A percentile compares a stretch with the other conserved stretches of the same genome.
phyloP scores from a whole-genome alignment of 768 basidiomycete genomes.

The Lentinula lateritia region DNA sequence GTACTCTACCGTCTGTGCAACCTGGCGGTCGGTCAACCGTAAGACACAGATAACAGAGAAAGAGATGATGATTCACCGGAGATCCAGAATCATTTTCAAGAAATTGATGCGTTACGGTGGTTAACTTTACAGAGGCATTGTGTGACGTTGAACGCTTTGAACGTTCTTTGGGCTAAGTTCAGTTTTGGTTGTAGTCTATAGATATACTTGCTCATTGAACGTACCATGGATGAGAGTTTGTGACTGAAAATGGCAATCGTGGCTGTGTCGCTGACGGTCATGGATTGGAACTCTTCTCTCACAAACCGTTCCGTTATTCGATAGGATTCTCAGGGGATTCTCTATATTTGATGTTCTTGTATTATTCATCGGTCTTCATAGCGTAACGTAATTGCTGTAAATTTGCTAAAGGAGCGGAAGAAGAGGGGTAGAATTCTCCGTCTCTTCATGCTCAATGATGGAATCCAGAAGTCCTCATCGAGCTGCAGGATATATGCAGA shows the following conservation, averaged over 20 bases:
- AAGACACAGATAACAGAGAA: slow-evolving; percentile 30
- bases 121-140: slow-evolving; percentile 43
- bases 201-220: neutral
- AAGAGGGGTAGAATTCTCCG: too few species aligned
- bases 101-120: slow-evolving; percentile 34
- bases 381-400: too few species aligned
- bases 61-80: slow-evolving; percentile 4
- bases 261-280: too few species aligned
- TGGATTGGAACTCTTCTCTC: too few species aligned
- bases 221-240: neutral
- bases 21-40: slow-evolving; percentile 20
- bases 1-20: neutral
- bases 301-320: too few species aligned
- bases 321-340: too few species aligned
- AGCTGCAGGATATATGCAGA: too few species aligned
- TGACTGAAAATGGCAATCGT: neutral
- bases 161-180: slow-evolving; percentile 29
- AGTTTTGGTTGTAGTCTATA: neutral
- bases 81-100: slow-evolving; percentile 35
- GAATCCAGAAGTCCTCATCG: too few species aligned
- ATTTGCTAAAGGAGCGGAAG: too few species aligned
- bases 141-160: slow-evolving; percentile 42
- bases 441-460: too few species aligned
- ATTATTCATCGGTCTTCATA: too few species aligned
- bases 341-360: too few species aligned